These are phyloP conservation scores for Phytophthora pluvialis DNA, from an alignment of 352 stramenopile species.

Conservation along the genomic window DNA sequence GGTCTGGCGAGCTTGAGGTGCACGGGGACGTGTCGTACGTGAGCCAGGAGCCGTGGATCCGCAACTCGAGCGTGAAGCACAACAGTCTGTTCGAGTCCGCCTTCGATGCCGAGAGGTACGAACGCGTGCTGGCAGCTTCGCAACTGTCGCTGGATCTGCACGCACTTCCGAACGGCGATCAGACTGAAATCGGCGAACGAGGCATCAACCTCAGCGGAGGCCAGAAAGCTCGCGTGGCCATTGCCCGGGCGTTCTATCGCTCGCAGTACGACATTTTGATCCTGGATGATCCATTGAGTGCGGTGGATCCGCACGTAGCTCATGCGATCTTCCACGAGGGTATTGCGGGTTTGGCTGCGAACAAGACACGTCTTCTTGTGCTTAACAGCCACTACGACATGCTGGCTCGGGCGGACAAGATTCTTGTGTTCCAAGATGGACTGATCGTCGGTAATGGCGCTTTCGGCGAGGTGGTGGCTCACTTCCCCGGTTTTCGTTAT, in stretches of 20 bases:
- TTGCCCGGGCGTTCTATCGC: constrained; percentile 92
- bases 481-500: constrained; percentile 34
- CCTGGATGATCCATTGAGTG: constrained; percentile 48
- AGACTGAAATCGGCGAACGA: constrained; percentile 95
- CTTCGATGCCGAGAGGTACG: constrained; percentile 34
- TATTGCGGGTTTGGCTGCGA: constrained; percentile 22
- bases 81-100: constrained; percentile 51
- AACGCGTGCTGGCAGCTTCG: constrained; percentile 73
- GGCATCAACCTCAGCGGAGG: constrained; percentile 95
- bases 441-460: constrained; percentile 29
- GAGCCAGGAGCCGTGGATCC: constrained; percentile 93
- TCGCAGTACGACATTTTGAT: constrained; percentile 62
- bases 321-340: constrained; percentile 44
- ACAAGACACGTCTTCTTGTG: constrained; percentile 81
- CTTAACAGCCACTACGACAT: constrained; percentile 56
- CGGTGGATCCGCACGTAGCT: constrained; percentile 46
- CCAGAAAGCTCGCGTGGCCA: constrained; percentile 87
- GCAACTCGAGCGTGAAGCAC: constrained; percentile 91
- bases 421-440: constrained; percentile 44
- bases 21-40: constrained; percentile 74
- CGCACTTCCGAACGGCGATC: constrained; percentile 86
- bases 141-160: constrained; percentile 85
- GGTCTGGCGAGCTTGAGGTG: constrained; percentile 30
- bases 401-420: constrained; percentile 38
- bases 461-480: constrained; percentile 26